Evolutionary conservation across 768 basidiomycete genomes (phyloP).

Genomic region (Tephrocybe sp.): DNA sequence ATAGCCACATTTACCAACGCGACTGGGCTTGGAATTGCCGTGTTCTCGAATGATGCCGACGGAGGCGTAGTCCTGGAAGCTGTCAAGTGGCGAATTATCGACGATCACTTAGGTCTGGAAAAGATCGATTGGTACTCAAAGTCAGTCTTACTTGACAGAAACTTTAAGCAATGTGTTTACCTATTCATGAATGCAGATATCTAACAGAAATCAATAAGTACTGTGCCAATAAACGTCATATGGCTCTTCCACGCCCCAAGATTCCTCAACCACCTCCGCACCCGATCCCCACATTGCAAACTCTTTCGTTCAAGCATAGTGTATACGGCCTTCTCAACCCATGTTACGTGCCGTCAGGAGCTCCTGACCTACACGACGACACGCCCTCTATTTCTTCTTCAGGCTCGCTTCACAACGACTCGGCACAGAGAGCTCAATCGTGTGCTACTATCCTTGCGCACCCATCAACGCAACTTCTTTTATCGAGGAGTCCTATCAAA

Average conservation of each 20-base stretch:
- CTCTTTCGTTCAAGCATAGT: slow-evolving; percentile 31
- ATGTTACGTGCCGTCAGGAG: slow-evolving; percentile 26
- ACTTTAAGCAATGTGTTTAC: not conserved
- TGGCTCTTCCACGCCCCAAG: slow-evolving; percentile 21
- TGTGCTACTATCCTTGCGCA: slow-evolving; percentile 24
- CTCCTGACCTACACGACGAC: too few species aligned
- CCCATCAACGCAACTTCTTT: slow-evolving; percentile 28
- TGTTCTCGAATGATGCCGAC: slow-evolving; percentile 40
- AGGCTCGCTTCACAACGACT: not conserved
- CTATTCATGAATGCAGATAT: slow-evolving; percentile 20
- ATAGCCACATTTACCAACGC: slow-evolving; percentile 30
- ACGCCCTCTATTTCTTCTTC: too few species aligned
- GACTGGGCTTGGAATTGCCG: slow-evolving; percentile 34
- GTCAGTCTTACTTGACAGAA: slow-evolving; percentile 15
- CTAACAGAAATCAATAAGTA: slow-evolving; percentile 22
- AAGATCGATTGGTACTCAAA: slow-evolving; percentile 39
- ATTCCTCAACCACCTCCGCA: slow-evolving; percentile 16
- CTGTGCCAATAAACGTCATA: slow-evolving; percentile 25
- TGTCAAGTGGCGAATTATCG: slow-evolving; percentile 38
- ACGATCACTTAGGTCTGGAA: slow-evolving; percentile 32
- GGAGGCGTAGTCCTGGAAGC: slow-evolving; percentile 33
- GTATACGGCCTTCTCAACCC: slow-evolving; percentile 35
- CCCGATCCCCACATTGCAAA: slow-evolving; percentile 20
- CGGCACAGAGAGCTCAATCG: not conserved
- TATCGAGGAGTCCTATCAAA: slow-evolving; percentile 17